phyloP scores from a whole-genome alignment of 768 basidiomycete species.

The Boletales sp. region DNA sequence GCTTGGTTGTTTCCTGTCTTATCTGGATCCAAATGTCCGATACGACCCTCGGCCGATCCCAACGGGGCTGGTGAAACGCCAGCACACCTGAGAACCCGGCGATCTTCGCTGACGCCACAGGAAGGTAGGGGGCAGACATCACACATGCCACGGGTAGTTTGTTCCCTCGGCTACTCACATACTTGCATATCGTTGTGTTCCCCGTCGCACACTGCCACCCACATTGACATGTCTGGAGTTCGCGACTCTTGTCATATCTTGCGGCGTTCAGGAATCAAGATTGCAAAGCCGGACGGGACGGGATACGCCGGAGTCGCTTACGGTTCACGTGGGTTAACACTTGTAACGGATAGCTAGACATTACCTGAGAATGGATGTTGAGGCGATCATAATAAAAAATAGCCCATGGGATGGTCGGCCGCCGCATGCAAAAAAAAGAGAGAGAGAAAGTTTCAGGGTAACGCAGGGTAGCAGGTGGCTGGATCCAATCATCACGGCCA shows the following conservation, averaged over 20 bases:
- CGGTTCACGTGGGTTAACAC: too few species aligned
- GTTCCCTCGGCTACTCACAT: not conserved
- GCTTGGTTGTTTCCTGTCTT: not conserved
- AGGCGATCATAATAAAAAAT: too few species aligned
- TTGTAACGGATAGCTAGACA: not conserved
- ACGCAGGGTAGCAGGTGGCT: too few species aligned
- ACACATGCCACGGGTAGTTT: conserved; percentile 1
- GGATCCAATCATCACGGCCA: too few species aligned
- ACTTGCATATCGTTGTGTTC: not conserved
- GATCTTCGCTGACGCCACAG: conserved; percentile 1
- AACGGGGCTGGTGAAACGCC: conserved; percentile 6
- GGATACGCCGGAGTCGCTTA: too few species aligned
- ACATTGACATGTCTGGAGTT: conserved; percentile 2
- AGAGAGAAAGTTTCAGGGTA: too few species aligned
- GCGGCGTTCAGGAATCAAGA: too few species aligned
- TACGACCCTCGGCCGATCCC: not conserved
- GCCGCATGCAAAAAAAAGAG: too few species aligned
- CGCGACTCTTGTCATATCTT: not conserved
- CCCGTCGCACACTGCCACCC: conserved; percentile 1
- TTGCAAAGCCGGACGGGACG: too few species aligned
- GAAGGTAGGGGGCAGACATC: not conserved
- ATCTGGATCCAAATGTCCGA: not conserved
- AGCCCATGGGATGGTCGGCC: too few species aligned
- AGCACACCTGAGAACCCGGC: conserved; percentile 2
- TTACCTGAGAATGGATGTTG: not conserved